These are phyloP conservation scores for Boletus sp. DNA, from an alignment of 768 basidiomycete genomes.

Conservation along the genomic window DNA sequence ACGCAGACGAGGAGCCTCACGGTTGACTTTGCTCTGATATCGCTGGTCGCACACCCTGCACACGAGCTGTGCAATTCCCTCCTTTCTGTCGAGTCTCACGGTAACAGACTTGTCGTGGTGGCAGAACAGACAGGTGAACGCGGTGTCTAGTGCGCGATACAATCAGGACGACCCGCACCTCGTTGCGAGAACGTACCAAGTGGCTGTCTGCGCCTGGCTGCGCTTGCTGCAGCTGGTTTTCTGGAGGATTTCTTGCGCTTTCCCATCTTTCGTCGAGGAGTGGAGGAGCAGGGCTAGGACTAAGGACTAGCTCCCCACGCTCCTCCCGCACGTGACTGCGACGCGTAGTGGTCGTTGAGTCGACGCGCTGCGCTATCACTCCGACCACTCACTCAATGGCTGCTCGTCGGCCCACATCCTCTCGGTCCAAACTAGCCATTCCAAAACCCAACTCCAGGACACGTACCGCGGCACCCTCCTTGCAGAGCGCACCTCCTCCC, in stretches of 20 bases:
- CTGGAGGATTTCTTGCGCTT: slow-evolving; percentile 89
- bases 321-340: slow-evolving; percentile 31
- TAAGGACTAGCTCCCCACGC: not conserved
- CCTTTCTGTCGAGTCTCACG: slow-evolving; percentile 81
- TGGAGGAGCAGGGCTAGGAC: not conserved
- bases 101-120: slow-evolving; percentile 89
- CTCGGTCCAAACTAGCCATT: slow-evolving; percentile 36
- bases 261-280: slow-evolving; percentile 50
- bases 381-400: slow-evolving; percentile 47
- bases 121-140: slow-evolving; percentile 85
- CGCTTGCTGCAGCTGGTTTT: slow-evolving; percentile 65
- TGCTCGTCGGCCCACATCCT: slow-evolving; percentile 53
- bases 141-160: slow-evolving; percentile 51
- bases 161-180: slow-evolving; percentile 2
- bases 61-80: slow-evolving; percentile 73
- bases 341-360: slow-evolving; percentile 26
- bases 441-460: slow-evolving; percentile 40
- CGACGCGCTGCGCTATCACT: slow-evolving; percentile 30
- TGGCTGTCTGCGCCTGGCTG: slow-evolving; percentile 63
- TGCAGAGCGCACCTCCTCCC: slow-evolving; percentile 23
- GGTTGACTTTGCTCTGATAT: slow-evolving; percentile 84
- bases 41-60: slow-evolving; percentile 86
- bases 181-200: slow-evolving; percentile 47
- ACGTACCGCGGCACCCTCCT: slow-evolving; percentile 45
- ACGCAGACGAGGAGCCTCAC: slow-evolving; percentile 42